A percentile compares a stretch with the other conserved stretches of the same genome.
These are phyloP conservation scores for Xylaria digitata DNA, from an alignment of 2,329 filamentous ascomycete species.

Conservation along the genomic window DNA sequence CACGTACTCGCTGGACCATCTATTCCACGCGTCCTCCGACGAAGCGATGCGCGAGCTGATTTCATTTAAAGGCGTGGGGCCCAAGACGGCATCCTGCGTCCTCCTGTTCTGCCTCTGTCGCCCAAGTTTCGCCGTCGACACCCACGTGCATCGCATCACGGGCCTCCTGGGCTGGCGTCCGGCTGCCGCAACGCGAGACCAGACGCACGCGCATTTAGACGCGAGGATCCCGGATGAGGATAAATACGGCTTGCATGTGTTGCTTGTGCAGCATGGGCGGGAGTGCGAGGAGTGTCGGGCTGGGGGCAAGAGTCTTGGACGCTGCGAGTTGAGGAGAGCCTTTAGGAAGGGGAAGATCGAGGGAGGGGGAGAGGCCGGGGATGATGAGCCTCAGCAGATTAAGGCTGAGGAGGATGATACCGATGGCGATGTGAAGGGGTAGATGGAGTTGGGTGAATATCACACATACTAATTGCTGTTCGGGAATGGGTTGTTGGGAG, in stretches of 20 bases:
- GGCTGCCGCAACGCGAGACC: slow-evolving; percentile 54
- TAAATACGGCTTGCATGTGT: slow-evolving; percentile 63
- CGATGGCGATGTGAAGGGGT: slow-evolving; percentile 15
- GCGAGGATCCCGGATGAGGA: slow-evolving; percentile 58
- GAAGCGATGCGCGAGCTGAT: slow-evolving; percentile 64
- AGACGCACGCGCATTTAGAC: slow-evolving; percentile 63
- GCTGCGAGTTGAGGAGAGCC: slow-evolving; percentile 56
- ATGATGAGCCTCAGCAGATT: slow-evolving; percentile 3
- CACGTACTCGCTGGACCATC: slow-evolving; percentile 61
- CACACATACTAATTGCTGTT: neutral
- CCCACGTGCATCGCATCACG: slow-evolving; percentile 63
- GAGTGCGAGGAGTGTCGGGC: slow-evolving; percentile 59
- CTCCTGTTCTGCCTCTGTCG: slow-evolving; percentile 62
- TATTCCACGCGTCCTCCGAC: slow-evolving; percentile 56
- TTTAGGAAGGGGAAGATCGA: slow-evolving; percentile 48
- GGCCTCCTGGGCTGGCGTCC: slow-evolving; percentile 63
- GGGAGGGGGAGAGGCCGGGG: slow-evolving; percentile 28
- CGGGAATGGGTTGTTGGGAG: neutral
- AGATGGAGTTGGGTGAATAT: neutral
- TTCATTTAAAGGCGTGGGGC: slow-evolving; percentile 62
- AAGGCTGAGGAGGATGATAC: slow-evolving; percentile 25
- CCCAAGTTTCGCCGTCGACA: slow-evolving; percentile 64
- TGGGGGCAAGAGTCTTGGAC: slow-evolving; percentile 54
- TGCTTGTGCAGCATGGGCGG: slow-evolving; percentile 62
- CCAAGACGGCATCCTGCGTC: slow-evolving; percentile 66